Conservation (phyloP, 768 basidiomycete genomes). For the Infundibulicybe gibba region DNA sequence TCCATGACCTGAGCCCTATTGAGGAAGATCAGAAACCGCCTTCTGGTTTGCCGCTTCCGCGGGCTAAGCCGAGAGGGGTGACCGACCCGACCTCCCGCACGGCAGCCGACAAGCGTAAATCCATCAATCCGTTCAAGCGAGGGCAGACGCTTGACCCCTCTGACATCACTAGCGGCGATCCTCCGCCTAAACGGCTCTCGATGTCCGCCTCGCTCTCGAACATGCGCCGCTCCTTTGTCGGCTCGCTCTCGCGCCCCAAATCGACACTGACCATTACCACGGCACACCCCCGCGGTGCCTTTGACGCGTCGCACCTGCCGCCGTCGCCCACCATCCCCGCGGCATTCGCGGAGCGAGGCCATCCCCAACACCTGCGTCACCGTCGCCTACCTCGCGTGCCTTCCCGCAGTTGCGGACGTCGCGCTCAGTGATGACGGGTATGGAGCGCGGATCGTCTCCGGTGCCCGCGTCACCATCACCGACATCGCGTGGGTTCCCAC, state of each 20-base stretch:
- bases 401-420: no score
- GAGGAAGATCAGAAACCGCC: constrained; percentile 13
- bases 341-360: constrained; percentile 6
- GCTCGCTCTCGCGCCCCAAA: constrained; percentile 23
- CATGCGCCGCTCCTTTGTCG: constrained; percentile 42
- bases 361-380: constrained; percentile 4
- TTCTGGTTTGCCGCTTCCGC: constrained; percentile 1
- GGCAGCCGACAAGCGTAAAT: constrained; percentile 4
- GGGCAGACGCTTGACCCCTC: constrained; percentile 13
- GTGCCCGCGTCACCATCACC: constrained; percentile 1
- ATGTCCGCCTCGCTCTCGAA: constrained; percentile 37
- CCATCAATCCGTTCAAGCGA: constrained; percentile 35
- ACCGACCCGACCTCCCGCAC: no score
- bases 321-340: constrained; percentile 28
- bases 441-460: no score
- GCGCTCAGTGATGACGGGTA: no score
- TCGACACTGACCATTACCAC: constrained; percentile 15
- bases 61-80: constrained; percentile 5
- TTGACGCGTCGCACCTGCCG: constrained; percentile 32
- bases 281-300: constrained; percentile 8
- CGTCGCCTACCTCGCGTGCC: no score
- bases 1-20: constrained; percentile 7
- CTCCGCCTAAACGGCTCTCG: constrained; percentile 21
- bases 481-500: constrained; percentile 2
- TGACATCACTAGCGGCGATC: constrained; percentile 1